Base-by-base conservation (phyloP, 2,329 filamentous ascomycete species). In the Fusarium brevicatenulatum region DNA sequence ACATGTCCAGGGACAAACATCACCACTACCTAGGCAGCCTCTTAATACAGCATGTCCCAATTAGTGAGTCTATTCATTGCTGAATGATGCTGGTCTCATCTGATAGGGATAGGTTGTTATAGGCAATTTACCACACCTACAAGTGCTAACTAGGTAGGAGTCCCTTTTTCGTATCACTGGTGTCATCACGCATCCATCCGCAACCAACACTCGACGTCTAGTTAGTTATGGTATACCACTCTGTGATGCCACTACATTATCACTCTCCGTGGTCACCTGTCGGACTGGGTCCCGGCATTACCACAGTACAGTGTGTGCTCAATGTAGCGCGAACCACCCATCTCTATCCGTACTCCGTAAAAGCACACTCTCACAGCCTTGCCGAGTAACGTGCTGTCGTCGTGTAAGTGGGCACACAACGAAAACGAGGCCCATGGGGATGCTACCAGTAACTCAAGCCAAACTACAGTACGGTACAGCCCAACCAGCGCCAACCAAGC, bases 221-320 rank as follows among this genome's bases (percentile, higher is more conserved):
- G 34, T 36, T 16, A 37, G 36, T 18, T 18, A n/a, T 30, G 6
- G 44, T 50, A 34, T n/a, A 59, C 44, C 21, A 52, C 44, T 52
- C 40, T 52, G 46, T 63, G 42, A 52, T 70, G 49, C 66, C 43
- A 69, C 58, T 46, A 55, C 37, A 70, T 69, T 30, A 58, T 56
- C 50, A 46, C 44, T 71, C 23, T 52, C 16, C 47, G n/a, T 61
- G 47, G 42, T 65, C 65, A 54, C 66, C 65, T 49, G 47, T 57
- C 63, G 53, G 65, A 43, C 55, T 54, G 47, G 47, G 32, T 42
- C 65, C 65, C 54, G 47, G 55, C 25, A 68, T 18, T 62, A 54
- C 42, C 46, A 49, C 63, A 40, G 34, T 63, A 23, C 16, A 34
- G 30, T 50, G 39, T 37, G 25, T 55, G 65, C 36, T 37, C 30